Evolutionary conservation across 805 yeast species (phyloP).

Genomic region (Pichia heedii): DNA sequence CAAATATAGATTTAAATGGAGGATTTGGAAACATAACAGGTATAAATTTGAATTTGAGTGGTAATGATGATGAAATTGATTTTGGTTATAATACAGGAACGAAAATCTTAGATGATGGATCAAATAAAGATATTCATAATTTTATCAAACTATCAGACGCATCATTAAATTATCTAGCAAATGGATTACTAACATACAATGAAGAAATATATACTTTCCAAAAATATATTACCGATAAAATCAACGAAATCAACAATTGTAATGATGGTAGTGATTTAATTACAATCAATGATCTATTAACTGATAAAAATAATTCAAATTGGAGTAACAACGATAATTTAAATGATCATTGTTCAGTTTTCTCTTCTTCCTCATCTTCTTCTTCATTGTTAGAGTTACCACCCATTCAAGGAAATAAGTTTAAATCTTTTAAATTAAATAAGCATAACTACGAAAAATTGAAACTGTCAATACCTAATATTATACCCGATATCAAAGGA

Average conservation of each 20-base stretch:
- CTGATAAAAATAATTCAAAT: not conserved
- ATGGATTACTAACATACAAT: constrained; percentile 9
- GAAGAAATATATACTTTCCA: constrained; percentile 4
- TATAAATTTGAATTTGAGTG: not conserved
- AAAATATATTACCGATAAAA: constrained; percentile 1
- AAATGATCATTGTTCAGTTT: not conserved
- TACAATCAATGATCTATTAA: not conserved
- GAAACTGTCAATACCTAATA: not conserved
- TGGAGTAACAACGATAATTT: no score
- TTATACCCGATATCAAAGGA: not conserved
- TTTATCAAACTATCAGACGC: not conserved
- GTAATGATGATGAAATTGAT: not conserved
- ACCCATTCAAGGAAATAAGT: not conserved
- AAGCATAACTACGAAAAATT: not conserved
- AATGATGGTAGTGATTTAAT: not conserved
- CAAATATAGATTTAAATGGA: constrained; percentile 4
- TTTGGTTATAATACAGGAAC: constrained; percentile 3
- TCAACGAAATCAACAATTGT: not conserved
- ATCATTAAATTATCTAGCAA: constrained; percentile 5
- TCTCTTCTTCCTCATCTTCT: constrained; percentile 1
- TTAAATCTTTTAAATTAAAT: constrained; percentile 1
- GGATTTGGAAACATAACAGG: constrained; percentile 3
- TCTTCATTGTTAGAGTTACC: constrained; percentile 5
- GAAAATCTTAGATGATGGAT: not conserved
- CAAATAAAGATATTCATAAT: not conserved